These are phyloP conservation scores for Pholiota adiposa DNA, from an alignment of 1,284 basidiomycete genomes.

Conservation along the genomic window DNA sequence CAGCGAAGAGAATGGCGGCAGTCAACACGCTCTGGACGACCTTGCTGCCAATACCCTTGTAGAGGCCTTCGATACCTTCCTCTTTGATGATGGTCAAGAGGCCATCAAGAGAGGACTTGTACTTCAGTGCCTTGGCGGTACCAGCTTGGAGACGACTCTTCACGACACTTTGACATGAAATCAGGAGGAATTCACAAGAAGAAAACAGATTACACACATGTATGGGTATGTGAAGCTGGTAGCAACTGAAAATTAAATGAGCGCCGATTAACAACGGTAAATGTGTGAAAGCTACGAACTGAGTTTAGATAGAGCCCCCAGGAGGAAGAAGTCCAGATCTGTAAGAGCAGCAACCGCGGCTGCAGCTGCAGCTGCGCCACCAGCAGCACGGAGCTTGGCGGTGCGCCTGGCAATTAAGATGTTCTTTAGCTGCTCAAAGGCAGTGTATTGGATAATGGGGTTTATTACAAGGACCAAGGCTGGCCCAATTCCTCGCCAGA, in stretches of 20 bases:
- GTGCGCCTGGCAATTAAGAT: constrained; percentile 64
- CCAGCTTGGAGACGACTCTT: constrained; percentile 86
- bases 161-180: constrained; percentile 60
- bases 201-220: constrained; percentile 52
- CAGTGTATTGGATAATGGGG: constrained; percentile 91
- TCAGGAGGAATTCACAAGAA: neutral
- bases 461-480: constrained; percentile 94
- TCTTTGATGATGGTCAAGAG: constrained; percentile 72
- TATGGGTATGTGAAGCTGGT: constrained; percentile 80
- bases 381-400: constrained; percentile 50
- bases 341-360: constrained; percentile 58
- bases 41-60: constrained; percentile 86
- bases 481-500: constrained; percentile 97
- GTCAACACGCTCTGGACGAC: constrained; percentile 89
- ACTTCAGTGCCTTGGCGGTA: constrained; percentile 59
- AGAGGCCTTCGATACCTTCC: constrained; percentile 82
- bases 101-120: constrained; percentile 75
- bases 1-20: constrained; percentile 87
- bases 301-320: constrained; percentile 88
- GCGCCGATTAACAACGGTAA: neutral
- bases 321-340: constrained; percentile 88
- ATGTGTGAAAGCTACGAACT: constrained; percentile 45
- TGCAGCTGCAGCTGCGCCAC: constrained; percentile 44
- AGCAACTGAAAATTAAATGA: constrained; percentile 53
- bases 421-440: constrained; percentile 88